A percentile compares a stretch with the other conserved stretches of the same genome.
phyloP scores from a whole-genome alignment of 75 land plant genomes.

The Selaginella moellendorffii region DNA sequence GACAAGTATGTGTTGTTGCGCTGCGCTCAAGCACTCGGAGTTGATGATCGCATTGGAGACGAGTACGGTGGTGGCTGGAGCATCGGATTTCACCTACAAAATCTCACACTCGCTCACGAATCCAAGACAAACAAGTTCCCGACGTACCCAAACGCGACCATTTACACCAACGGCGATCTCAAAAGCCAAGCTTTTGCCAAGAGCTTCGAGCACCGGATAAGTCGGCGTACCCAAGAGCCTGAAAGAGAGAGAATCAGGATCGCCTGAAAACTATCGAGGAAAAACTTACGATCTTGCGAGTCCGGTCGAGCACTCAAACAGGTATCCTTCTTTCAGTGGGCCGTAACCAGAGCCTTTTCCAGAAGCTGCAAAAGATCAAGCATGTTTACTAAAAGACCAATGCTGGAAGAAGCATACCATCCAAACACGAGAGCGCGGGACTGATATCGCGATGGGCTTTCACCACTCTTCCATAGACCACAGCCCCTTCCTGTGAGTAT shows the following conservation, averaged over 20 bases:
- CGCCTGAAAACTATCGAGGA: no score
- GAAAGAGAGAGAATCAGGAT: no score
- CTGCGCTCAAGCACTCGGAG: slow-evolving; percentile 39
- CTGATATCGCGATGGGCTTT: slow-evolving; percentile 78
- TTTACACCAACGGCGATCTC: slow-evolving; percentile 89
- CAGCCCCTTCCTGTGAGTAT: slow-evolving; percentile 46
- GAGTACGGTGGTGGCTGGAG: slow-evolving; percentile 41
- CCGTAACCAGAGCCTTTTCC: slow-evolving; percentile 92
- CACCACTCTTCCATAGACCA: slow-evolving; percentile 70
- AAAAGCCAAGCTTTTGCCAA: slow-evolving; percentile 76
- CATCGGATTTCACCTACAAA: slow-evolving; percentile 63
- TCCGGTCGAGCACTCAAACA: slow-evolving; percentile 85
- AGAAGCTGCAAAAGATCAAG: slow-evolving; percentile 27
- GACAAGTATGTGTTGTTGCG: slow-evolving; percentile 79
- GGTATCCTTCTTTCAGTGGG: slow-evolving; percentile 67
- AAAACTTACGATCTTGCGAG: slow-evolving; percentile 52
- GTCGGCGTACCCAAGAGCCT: slow-evolving; percentile 77
- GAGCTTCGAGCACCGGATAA: slow-evolving; percentile 77
- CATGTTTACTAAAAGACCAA: no score
- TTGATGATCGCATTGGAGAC: slow-evolving; percentile 70
- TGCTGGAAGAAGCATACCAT: slow-evolving; percentile 42
- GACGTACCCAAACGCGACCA: slow-evolving; percentile 85
- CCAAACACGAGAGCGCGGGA: slow-evolving; percentile 80
- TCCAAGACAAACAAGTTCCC: background rate
- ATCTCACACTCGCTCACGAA: no score